Conservation (phyloP, 768 basidiomycete species). For the Podaxis sp. region DNA sequence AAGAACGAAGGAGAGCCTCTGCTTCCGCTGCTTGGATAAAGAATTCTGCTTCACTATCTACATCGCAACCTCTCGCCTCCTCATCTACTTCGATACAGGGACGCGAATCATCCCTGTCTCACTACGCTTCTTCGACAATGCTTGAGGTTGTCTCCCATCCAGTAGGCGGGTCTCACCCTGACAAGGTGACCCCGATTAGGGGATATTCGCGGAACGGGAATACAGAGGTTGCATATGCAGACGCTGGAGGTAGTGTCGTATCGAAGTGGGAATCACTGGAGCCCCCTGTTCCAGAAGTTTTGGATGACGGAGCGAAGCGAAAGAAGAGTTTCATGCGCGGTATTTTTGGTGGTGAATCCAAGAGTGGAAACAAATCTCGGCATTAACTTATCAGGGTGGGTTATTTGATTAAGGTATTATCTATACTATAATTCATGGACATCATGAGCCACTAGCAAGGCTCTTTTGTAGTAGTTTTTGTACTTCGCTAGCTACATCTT, state of each 20-base stretch:
- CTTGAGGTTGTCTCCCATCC: not conserved
- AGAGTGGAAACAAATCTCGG: conserved; percentile 3
- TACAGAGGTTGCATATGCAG: not conserved
- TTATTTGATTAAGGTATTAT: conserved; percentile 22
- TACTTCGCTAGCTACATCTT: conserved; percentile 77
- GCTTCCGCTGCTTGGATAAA: conserved; percentile 14
- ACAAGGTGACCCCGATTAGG: not conserved
- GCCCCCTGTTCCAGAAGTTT: conserved; percentile 24
- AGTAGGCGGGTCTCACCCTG: not conserved
- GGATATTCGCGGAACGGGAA: not conserved
- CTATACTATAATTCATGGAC: conserved; percentile 21
- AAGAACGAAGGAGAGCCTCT: conserved; percentile 22
- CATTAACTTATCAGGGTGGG: conserved; percentile 4
- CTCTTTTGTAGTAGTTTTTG: conserved; percentile 53
- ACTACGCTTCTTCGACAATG: not conserved
- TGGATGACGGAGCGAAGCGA: conserved; percentile 40
- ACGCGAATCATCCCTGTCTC: not conserved
- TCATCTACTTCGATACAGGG: not conserved
- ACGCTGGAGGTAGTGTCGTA: not conserved
- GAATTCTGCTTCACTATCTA: not conserved
- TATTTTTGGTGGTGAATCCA: conserved; percentile 39
- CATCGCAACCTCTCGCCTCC: not conserved
- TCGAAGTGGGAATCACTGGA: conserved; percentile 20
- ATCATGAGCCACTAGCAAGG: conserved; percentile 27
- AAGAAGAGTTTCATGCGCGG: conserved; percentile 43